These are phyloP conservation scores for Zostera marina DNA, from an alignment of 116 monocot genomes.

Conservation along the genomic window DNA sequence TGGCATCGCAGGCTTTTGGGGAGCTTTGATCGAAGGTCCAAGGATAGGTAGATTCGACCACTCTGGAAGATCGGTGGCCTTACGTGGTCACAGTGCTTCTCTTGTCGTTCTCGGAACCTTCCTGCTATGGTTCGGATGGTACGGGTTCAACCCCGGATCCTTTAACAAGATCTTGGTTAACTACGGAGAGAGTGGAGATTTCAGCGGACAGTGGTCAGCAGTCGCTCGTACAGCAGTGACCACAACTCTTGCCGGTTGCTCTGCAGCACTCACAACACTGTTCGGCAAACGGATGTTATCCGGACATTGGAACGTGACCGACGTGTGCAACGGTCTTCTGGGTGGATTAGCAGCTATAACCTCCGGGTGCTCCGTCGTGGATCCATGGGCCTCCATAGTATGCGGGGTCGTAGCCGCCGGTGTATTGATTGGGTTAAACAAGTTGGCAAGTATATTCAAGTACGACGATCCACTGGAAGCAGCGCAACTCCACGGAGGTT, in stretches of 20 bases:
- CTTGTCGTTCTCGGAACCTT: conserved; percentile 40
- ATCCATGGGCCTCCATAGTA: conserved; percentile 57
- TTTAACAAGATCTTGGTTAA: conserved; percentile 22
- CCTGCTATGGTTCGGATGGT: conserved; percentile 44
- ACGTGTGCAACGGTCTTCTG: conserved; percentile 8
- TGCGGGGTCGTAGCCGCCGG: conserved; percentile 13
- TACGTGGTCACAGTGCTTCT: conserved; percentile 42
- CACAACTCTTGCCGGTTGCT: conserved; percentile 16
- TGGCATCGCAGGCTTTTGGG: conserved; percentile 62
- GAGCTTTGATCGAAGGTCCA: conserved; percentile 60
- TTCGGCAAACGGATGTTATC: conserved; percentile 5
- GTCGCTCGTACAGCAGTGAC: conserved; percentile 23
- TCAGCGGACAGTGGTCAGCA: conserved; percentile 41
- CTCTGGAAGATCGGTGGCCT: conserved; percentile 18
- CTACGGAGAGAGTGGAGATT: conserved; percentile 12
- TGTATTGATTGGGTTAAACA: conserved; percentile 31
- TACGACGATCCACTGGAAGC: conserved; percentile 39
- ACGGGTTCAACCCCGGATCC: conserved; percentile 53
- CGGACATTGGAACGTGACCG: conserved; percentile 9
- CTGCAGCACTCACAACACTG: conserved; percentile 5
- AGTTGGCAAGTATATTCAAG: conserved; percentile 11
- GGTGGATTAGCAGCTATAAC: conserved; percentile 9
- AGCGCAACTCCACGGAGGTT: conserved; percentile 28
- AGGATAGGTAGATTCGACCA: conserved; percentile 43
- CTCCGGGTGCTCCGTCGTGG: conserved; percentile 33